Evolutionary conservation across 345 rosid genomes (phyloP).

Genomic region (Aquilaria malaccensis): DNA sequence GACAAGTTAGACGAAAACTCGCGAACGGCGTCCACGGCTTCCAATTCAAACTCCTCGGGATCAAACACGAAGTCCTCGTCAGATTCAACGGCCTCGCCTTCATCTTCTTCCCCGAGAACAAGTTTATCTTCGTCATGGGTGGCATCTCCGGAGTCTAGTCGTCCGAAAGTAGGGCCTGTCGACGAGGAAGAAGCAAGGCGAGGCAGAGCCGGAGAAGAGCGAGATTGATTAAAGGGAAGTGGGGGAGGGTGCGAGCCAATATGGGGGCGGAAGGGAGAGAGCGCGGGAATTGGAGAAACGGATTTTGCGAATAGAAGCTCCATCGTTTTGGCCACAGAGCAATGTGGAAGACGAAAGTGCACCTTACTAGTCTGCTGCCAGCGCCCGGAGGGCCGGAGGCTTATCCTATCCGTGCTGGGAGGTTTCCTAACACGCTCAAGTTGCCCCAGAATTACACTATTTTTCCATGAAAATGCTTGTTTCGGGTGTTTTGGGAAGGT

Average conservation of each 20-base stretch:
- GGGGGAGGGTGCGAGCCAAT: slow-evolving; percentile 3
- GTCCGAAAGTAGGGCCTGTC: slow-evolving; percentile 2
- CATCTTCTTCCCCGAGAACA: slow-evolving; percentile 10
- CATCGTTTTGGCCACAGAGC: slow-evolving; percentile 12
- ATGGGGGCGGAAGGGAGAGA: slow-evolving; percentile 14
- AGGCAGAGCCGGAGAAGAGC: slow-evolving; percentile 14
- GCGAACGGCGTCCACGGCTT: slow-evolving; percentile 55
- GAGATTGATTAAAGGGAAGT: slow-evolving; percentile 4
- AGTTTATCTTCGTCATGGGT: slow-evolving; percentile 20
- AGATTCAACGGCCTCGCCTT: slow-evolving; percentile 8
- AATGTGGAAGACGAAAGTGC: slow-evolving; percentile 5
- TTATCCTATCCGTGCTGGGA: too few species aligned
- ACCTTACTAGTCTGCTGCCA: too few species aligned
- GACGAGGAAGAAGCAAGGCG: slow-evolving; percentile 22
- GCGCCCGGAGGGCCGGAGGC: too few species aligned
- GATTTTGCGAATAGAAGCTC: slow-evolving; percentile 14
- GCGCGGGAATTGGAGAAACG: slow-evolving; percentile 21
- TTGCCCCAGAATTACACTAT: too few species aligned
- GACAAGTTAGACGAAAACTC: slow-evolving; percentile 59
- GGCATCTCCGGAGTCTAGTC: slow-evolving; percentile 12
- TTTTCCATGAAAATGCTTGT: too few species aligned
- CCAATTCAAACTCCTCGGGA: slow-evolving; percentile 52
- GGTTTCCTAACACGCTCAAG: too few species aligned
- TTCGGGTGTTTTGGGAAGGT: too few species aligned
- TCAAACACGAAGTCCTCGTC: slow-evolving; percentile 34